Evolutionary conservation across 1,139 yeast species (phyloP).

Genomic region (Geotrichum europaeum): DNA sequence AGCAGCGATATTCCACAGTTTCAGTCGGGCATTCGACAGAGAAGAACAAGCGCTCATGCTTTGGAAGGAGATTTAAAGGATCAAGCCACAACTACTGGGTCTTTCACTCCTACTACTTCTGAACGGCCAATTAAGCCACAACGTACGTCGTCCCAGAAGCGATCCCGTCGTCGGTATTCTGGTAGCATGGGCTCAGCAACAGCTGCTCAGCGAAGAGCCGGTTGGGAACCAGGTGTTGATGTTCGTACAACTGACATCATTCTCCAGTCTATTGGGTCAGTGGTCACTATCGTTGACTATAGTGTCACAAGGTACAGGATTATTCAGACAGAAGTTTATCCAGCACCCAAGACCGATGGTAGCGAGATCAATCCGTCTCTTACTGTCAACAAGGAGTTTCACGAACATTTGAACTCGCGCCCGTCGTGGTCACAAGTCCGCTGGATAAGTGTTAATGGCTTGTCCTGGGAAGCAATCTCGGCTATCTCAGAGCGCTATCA

Average conservation of each 20-base stretch:
- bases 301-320: conserved; percentile 39
- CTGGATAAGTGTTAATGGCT: conserved; percentile 52
- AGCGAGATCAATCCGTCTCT: conserved; percentile 5
- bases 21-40: neutral
- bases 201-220: conserved; percentile 33
- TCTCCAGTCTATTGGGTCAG: conserved; percentile 44
- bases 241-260: conserved; percentile 44
- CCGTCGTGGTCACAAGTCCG: conserved; percentile 47
- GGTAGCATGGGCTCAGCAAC: conserved; percentile 20
- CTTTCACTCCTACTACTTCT: neutral
- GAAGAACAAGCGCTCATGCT: neutral
- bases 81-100: conserved; percentile 1
- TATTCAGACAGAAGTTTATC: conserved; percentile 32
- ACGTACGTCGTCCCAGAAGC: conserved; percentile 5
- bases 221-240: conserved; percentile 54
- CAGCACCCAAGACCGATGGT: conserved; percentile 15
- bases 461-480: conserved; percentile 50
- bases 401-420: conserved; percentile 28
- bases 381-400: conserved; percentile 22
- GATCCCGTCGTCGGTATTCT: conserved; percentile 20
- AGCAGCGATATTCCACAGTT: neutral
- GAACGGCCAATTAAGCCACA: neutral
- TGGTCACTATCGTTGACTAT: conserved; percentile 46
- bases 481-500: conserved; percentile 38
- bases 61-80: neutral